These are phyloP conservation scores for Lodderomyces orthopsilosis DNA, from an alignment of 1,139 yeast species.

Conservation along the genomic window DNA sequence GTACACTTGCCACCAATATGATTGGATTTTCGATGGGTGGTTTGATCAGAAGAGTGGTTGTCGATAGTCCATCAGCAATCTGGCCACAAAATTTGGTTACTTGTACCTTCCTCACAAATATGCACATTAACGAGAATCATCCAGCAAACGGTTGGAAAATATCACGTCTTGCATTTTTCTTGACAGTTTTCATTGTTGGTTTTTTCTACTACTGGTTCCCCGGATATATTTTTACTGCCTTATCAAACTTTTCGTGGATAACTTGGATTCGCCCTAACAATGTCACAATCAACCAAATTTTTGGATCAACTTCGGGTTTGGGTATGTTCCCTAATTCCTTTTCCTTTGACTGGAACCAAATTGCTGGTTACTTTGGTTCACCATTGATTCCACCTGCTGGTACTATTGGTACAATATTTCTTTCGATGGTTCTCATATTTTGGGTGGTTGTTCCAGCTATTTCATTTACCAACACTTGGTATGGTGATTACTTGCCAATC, in stretches of 20 bases:
- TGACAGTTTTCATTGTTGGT: conserved; percentile 24
- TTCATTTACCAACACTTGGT: conserved; percentile 43
- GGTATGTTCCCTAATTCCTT: conserved; percentile 55
- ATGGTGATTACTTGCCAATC: conserved; percentile 43
- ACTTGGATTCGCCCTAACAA: conserved; percentile 43
- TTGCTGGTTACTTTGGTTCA: conserved; percentile 56
- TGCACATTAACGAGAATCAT: conserved; percentile 61
- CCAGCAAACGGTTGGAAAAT: conserved; percentile 44
- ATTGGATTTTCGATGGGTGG: conserved; percentile 70
- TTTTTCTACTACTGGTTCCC: conserved; percentile 45
- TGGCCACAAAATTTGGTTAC: conserved; percentile 63
- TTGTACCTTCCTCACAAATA: conserved; percentile 49
- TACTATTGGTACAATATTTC: conserved; percentile 49
- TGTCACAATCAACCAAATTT: conserved; percentile 57
- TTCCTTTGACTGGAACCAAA: conserved; percentile 45
- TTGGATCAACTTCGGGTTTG: conserved; percentile 58
- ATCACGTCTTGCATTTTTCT: conserved; percentile 35
- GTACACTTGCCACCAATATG: conserved; percentile 55
- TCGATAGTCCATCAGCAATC: conserved; percentile 60
- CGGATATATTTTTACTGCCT: conserved; percentile 37
- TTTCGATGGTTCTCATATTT: conserved; percentile 42
- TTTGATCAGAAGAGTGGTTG: conserved; percentile 51
- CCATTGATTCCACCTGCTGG: conserved; percentile 69
- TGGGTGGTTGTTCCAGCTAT: conserved; percentile 44
- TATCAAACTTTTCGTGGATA: conserved; percentile 36